Base-by-base conservation (phyloP, 2,329 filamentous ascomycete species). In the Coniella lustricola region DNA sequence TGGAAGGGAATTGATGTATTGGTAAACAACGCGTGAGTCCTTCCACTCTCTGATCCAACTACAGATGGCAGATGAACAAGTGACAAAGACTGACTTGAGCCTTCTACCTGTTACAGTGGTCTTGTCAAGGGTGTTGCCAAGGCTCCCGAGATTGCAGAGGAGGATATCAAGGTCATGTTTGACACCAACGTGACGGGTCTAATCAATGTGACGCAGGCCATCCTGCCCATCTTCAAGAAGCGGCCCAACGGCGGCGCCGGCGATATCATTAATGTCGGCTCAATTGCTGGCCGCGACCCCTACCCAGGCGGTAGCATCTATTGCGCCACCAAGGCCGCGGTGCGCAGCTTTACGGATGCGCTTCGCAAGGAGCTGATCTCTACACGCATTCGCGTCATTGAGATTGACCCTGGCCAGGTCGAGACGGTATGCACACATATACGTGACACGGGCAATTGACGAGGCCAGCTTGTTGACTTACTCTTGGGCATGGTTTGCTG, bases 231-330 rank as follows among this genome's bases (percentile, higher is more conserved):
- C 63, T 94, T 90, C 75, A 85, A 89, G 67, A 74, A 79, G 58
- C 87, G 77, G 66, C 79, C 69, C 62, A 76, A 91, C 49, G 84
- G 86, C 51, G 90, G 90, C 49, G 73, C 78, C 37, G 91, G 91
- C 59, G 93, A 97, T 64, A 90, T 98, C 64, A 95, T 98, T 71
- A 97, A 96, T 63, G 71, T 96, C 61, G 90, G 90, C 53, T 90
- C 84, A 57, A 90, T 95, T 62, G 90, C 90, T n/a, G 90, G 89
- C 25, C 79, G 90, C 38, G 90, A 95, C 59, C 78, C 87, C 10
- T 96, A 95, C 65, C 74, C 81, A 1, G 88, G 89, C 43, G 90
- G 90, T 22, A 82, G 83, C 64, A 94, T 95, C 62, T 96, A 96
- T 76, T 95, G 90, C 66, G 88, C 90, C 1, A 90, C 87, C 51